Base-by-base conservation (phyloP, 352 stramenopile genomes). In the Paralagenidium karlingii region DNA sequence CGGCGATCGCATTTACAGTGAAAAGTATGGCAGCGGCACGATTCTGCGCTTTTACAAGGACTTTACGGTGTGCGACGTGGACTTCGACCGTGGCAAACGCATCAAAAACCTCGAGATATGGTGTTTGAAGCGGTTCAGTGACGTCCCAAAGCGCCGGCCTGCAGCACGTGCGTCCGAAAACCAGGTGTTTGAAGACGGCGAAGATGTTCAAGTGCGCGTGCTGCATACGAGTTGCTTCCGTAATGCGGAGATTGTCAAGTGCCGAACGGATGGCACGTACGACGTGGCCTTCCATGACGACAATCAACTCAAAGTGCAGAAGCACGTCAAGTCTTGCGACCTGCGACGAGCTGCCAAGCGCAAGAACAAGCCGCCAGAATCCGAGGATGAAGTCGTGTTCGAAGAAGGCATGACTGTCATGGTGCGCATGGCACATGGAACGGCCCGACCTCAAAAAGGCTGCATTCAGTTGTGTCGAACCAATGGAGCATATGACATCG, bases 21-120 rank as follows among this genome's bases (percentile, higher is more conserved):
- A 51, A 19, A 24, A 45, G 7, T 46, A 62, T 18, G 58, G 68
- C 3, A 32, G 47, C 9, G 75, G 68, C 20, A 81, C 71, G 13
- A 42, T 88, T 43, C 52, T 82, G 24, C 68, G 70, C 5, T 20
- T 84, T 6, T 79, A 83, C 31, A 48, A 50, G 10, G 63, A 75
- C 44, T 88, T 77, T 22, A 78, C 80, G 38, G 70, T 85, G 5
- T 68, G 60, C 0, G 69, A 84, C 21, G 56, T 85, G 0, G 68
- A 77, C 34, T 82, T 80, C 42, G 68, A 88, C 43, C 79, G 38
- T 9, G 70, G 74, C 7, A 51, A 54, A 7, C 63, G 51, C 20
- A 28, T 57, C 6, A 66, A 69, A 42, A 88, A 88, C 49, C 55
- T 88, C 16, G 66, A 68, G 13, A 39, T 88, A 18, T 53, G 51